Evolutionary conservation across 148 eudicot genomes (phyloP).

Genomic region (Suaeda aralocaspica): DNA sequence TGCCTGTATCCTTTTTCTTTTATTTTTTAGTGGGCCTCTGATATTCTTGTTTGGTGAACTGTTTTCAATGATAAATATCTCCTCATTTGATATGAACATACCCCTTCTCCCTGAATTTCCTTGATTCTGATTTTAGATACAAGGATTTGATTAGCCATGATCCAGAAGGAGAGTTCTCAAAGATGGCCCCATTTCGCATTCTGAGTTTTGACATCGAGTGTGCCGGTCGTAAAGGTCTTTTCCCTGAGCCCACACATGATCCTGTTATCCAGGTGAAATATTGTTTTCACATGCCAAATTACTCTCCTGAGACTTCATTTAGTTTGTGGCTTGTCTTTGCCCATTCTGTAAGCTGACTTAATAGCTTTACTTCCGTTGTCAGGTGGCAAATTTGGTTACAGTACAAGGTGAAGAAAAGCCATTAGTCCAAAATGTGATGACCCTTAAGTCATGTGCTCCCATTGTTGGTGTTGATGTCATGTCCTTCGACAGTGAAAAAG

Average conservation of each 20-base stretch:
- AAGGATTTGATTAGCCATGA: conserved; percentile 82
- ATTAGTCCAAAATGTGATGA: conserved; percentile 90
- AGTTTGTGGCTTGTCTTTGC: conserved; percentile 4
- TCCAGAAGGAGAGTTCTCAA: conserved; percentile 90
- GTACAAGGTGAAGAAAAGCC: conserved; percentile 92
- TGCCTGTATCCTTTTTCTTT: conserved; percentile 73
- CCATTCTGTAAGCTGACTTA: conserved; percentile 22
- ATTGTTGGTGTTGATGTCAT: conserved; percentile 96
- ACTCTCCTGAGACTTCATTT: neutral
- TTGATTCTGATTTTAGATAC: conserved; percentile 48
- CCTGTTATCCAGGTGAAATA: conserved; percentile 86
- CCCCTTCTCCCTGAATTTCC: conserved; percentile 14
- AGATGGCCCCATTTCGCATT: conserved; percentile 98
- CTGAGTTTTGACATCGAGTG: conserved; percentile 98
- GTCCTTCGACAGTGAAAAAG: conserved; percentile 89
- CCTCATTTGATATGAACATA: conserved; percentile 4
- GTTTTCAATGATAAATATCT: neutral
- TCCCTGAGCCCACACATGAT: conserved; percentile 91
- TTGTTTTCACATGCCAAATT: conserved; percentile 8
- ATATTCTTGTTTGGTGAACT: neutral
- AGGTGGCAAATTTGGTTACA: conserved; percentile 93
- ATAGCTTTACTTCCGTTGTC: conserved; percentile 12
- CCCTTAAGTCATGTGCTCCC: conserved; percentile 93
- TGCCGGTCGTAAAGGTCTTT: conserved; percentile 97
- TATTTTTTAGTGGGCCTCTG: neutral